Evolutionary conservation across 2,329 filamentous ascomycete species (phyloP).

Genomic region (Alternaria longipes): DNA sequence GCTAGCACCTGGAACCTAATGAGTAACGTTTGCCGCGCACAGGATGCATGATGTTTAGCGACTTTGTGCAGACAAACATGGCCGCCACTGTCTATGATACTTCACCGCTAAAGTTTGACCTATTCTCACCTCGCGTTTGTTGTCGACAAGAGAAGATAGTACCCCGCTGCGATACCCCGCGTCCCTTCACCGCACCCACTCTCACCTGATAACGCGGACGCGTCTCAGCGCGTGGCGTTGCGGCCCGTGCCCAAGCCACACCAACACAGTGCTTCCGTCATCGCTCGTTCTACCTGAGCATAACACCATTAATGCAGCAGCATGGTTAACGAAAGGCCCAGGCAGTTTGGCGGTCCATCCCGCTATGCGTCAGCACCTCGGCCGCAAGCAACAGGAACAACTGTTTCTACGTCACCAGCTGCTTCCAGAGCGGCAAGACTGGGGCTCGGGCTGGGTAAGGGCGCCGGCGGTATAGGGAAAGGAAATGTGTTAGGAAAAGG

Average conservation of each 20-base stretch:
- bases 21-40: conserved; percentile 22
- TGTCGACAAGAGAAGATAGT: background rate
- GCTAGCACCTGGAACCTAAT: conserved; percentile 50
- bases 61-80: background rate
- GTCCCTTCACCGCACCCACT: background rate
- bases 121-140: background rate
- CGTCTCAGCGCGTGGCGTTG: conserved; percentile 20
- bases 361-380: conserved; percentile 19
- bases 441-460: conserved; percentile 33
- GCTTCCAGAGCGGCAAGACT: conserved; percentile 24
- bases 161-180: conserved; percentile 12
- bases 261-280: conserved; percentile 1
- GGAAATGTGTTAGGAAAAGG: conserved; percentile 26
- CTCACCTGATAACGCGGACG: conserved; percentile 27
- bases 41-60: background rate
- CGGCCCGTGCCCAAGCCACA: background rate
- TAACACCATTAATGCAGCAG: conserved; percentile 6
- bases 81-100: background rate
- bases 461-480: conserved; percentile 23
- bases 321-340: conserved; percentile 23
- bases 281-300: background rate
- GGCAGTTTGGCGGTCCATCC: conserved; percentile 19
- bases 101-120: background rate
- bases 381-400: background rate
- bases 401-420: background rate